Base-by-base conservation (phyloP, 345 rosid genomes). In the Syzygium oleosum region DNA sequence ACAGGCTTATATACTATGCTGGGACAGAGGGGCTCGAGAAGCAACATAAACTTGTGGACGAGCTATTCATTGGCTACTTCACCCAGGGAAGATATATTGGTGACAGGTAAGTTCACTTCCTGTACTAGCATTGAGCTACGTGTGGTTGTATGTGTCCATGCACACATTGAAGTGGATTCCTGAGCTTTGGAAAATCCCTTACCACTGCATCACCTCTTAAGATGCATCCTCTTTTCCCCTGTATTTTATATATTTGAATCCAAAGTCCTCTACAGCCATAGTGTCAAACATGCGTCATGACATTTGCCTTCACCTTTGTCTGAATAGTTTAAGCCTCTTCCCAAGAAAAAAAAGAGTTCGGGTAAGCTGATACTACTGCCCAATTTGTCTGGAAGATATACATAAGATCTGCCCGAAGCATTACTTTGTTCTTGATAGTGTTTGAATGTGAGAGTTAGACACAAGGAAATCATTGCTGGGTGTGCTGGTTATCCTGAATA, bases 31-130 rank as follows among this genome's bases (percentile, higher is more conserved):
- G 92, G 23, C 88, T 89, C 51, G 95, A 94, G 9, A 97, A 95
- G 93, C 99, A 95, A 85, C 94, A 97, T 89, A 86, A 88, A 79
- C 98, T 96, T 34, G 97, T 92, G n/a, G 98, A 95, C 88, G 98
- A 96, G 90, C 86, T 96, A 80, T 94, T 88, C 91, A 91, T 93
- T 53, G 99, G 98, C 87, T 97, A 96, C 96, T 97, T 97, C 92
- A 94, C 98, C 3, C 96, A 95, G 73, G 99, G 93, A 84, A 95
- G 93, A 90, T 97, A 90, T 90, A 93, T 97, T 9, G 97, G 98
- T 84, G 98, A 97, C 87, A 92, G 94, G 99, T 94, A 90, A 77
- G 43, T 73, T 38, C 49, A 19, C 49, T 73, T 73, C 7, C 83
- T 73, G 49, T 38, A 38, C 83, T 38, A 5, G 83, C 83, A 38